Evolutionary conservation across 768 basidiomycete genomes (phyloP), one percentile per base, ranked within the genome.

Genomic region (Mycena galopus): DNA sequence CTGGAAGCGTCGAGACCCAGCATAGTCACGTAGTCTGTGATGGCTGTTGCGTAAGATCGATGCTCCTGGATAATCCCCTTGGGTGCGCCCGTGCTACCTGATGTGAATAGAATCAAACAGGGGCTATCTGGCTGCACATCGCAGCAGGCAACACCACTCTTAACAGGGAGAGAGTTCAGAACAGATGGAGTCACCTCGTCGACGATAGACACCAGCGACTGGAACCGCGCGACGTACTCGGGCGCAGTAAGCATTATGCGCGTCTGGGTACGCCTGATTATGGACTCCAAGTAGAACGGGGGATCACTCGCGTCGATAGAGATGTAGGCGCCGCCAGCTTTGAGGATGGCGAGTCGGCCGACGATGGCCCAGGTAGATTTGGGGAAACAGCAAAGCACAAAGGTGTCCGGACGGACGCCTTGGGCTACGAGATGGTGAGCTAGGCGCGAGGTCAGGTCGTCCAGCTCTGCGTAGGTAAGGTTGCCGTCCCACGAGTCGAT

Each of bases 401-500:
- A 51, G 19, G 50, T 63, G 21, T 51, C 47, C 30, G 62, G 62
- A 23, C 50, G 44, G 29, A 63, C 62, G 27, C 62, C 62, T 25
- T 35, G 62, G 47, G 47, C 42, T 12, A 50, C 32, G 32, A 63
- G 62, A 50, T 63, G 32, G 44, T 50, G 50, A 47, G 62, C 62
- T 32, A 62, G 12, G 44, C 42, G 32, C 30, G 62, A 51, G 11
- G 62, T 51, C 19, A 63, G 47, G 32, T 50, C 44, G 62, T 63
- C 62, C 47, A 63, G 32, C 50, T 63, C 62, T 32, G 30, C 44
- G 50, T 63, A 63, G 30, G 62, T 51, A 25, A 62, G 60, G 21
- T 47, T 62, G 27, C 60, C 42, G 42, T 62, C 60, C 60, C 44
- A 47, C 29, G 60, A 62, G 44, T 62, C 60, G 42, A 62, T 47